phyloP scores from a whole-genome alignment of 352 stramenopile genomes.

The Pythium grandisporangium region DNA sequence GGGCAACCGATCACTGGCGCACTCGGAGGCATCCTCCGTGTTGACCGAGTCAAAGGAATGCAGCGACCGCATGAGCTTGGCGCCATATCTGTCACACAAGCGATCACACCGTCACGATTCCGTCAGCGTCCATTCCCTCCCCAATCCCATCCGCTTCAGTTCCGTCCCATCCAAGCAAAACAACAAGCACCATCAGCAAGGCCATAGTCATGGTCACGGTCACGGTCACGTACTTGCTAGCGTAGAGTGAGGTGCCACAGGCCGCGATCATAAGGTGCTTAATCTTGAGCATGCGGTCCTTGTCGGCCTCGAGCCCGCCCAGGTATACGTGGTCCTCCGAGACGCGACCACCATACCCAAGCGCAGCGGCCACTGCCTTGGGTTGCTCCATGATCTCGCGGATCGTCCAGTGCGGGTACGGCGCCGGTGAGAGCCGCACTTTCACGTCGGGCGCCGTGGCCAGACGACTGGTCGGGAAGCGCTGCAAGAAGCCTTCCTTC shows the following conservation, averaged over 20 bases:
- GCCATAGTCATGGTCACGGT: too few species aligned
- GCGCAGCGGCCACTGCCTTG: conserved; percentile 90
- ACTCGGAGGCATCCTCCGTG: conserved; percentile 90
- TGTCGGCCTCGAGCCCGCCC: conserved; percentile 89
- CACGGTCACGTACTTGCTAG: conserved; percentile 87
- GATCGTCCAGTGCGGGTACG: conserved; percentile 96
- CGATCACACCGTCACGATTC: too few species aligned
- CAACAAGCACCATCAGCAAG: neutral
- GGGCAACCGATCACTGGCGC: conserved; percentile 82
- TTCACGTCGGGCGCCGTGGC: conserved; percentile 92
- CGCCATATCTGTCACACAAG: conserved; percentile 66
- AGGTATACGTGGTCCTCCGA: conserved; percentile 92
- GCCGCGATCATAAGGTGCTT: conserved; percentile 93
- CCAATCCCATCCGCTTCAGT: too few species aligned
- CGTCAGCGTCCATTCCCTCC: too few species aligned
- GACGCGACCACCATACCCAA: conserved; percentile 93
- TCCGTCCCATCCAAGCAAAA: too few species aligned
- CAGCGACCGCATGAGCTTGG: conserved; percentile 96
- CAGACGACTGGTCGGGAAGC: conserved; percentile 82
- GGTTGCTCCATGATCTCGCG: conserved; percentile 95
- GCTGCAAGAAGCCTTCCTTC: conserved; percentile 70
- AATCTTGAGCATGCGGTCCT: conserved; percentile 85
- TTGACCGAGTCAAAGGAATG: conserved; percentile 90
- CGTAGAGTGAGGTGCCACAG: conserved; percentile 94
- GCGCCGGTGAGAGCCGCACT: conserved; percentile 89